Percentiles rank a stretch among this genome's conserved stretches.
phyloP scores from a whole-genome alignment of 2,329 filamentous ascomycete genomes.

The Venturia nashicola region DNA sequence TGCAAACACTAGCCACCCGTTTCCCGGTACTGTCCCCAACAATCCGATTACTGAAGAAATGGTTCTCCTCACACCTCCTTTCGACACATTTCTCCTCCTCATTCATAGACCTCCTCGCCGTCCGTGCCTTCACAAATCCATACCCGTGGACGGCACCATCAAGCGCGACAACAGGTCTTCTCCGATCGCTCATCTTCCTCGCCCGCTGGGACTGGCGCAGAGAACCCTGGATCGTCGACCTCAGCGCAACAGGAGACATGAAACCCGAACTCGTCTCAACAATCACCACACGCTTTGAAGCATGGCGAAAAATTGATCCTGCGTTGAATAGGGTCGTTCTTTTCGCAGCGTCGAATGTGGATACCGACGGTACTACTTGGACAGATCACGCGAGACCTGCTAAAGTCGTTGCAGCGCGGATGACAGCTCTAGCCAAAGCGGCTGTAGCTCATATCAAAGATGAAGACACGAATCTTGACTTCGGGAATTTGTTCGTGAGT shows the following conservation, averaged over 20 bases:
- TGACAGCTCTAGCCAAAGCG: constrained; percentile 70
- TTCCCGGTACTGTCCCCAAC: constrained; percentile 69
- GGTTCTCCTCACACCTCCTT: constrained; percentile 79
- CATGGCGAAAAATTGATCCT: constrained; percentile 81
- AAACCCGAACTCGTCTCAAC: constrained; percentile 46
- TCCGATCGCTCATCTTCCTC: constrained; percentile 68
- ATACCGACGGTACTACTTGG: constrained; percentile 68
- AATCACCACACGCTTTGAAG: constrained; percentile 61
- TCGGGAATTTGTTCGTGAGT: constrained; percentile 53
- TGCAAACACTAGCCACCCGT: constrained; percentile 69
- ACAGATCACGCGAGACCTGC: constrained; percentile 58
- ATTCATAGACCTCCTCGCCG: constrained; percentile 70
- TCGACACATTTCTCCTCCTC: constrained; percentile 61
- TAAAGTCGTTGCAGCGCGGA: constrained; percentile 71
- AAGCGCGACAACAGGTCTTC: constrained; percentile 65
- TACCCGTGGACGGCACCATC: constrained; percentile 71
- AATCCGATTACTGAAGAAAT: constrained; percentile 75
- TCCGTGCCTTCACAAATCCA: constrained; percentile 67
- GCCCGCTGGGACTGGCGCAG: constrained; percentile 86
- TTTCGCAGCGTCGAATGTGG: constrained; percentile 69
- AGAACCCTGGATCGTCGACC: constrained; percentile 70
- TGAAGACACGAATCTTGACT: constrained; percentile 36
- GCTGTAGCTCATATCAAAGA: constrained; percentile 43
- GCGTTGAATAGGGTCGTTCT: constrained; percentile 73
- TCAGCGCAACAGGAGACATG: constrained; percentile 33